Percentiles rank a stretch among this genome's conserved stretches.
phyloP scores from a whole-genome alignment of 2,329 filamentous ascomycete species.

The Trichoderma sp. region DNA sequence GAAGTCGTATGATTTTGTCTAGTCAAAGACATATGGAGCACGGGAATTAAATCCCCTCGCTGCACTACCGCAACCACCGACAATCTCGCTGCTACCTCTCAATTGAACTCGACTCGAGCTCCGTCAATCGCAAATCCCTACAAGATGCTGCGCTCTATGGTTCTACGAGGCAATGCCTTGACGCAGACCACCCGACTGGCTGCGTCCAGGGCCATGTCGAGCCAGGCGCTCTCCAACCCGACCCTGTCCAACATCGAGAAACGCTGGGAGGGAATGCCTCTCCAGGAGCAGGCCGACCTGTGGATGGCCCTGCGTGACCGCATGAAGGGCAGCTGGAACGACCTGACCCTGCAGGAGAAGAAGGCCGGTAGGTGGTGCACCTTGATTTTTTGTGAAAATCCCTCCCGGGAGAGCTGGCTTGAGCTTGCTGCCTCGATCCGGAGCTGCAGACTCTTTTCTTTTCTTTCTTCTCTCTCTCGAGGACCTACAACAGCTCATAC shows the following conservation, averaged over 20 bases:
- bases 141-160: slow-evolving; percentile 56
- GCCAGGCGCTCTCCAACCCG: slow-evolving; percentile 95
- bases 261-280: slow-evolving; percentile 96
- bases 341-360: slow-evolving; percentile 96
- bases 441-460: background rate
- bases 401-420: slow-evolving; percentile 28
- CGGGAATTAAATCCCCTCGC: slow-evolving; percentile 25
- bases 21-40: slow-evolving; percentile 9
- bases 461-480: too few relatives aligned
- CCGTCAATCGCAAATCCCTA: background rate
- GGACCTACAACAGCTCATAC: background rate
- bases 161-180: slow-evolving; percentile 51
- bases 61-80: slow-evolving; percentile 26
- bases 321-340: slow-evolving; percentile 97
- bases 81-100: slow-evolving; percentile 22
- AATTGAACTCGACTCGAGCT: slow-evolving; percentile 33
- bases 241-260: slow-evolving; percentile 98
- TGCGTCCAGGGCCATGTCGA: slow-evolving; percentile 58
- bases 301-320: slow-evolving; percentile 98
- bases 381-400: slow-evolving; percentile 31
- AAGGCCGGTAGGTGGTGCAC: slow-evolving; percentile 79
- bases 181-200: slow-evolving; percentile 45
- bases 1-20: slow-evolving; percentile 16
- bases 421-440: background rate
- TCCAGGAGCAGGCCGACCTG: slow-evolving; percentile 97